Percentiles rank a stretch among this genome's conserved stretches.
Evolutionary conservation across 2,329 filamentous ascomycete species (phyloP).

Genomic region (Claviceps paspali): DNA sequence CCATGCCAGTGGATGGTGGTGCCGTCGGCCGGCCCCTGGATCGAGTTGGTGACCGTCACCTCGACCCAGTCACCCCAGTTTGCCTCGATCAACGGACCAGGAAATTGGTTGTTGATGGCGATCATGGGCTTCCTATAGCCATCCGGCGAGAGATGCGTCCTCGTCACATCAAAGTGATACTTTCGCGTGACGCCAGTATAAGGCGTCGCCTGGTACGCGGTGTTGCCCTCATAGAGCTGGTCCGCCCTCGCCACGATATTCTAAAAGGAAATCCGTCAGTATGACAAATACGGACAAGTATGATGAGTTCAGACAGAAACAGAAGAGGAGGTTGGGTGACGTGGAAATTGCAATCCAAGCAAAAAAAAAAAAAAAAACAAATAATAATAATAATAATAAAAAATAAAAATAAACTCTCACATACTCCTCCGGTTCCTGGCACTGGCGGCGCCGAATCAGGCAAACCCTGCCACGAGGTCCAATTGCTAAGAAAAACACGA

Average conservation of each 20-base stretch:
- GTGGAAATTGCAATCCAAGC: no score
- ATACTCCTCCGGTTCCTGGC: neutral
- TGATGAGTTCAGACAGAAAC: no score
- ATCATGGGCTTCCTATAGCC: constrained; percentile 9
- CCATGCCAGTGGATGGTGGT: constrained; percentile 51
- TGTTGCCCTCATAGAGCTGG: neutral
- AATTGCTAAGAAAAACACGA: neutral
- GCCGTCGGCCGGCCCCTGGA: constrained; percentile 31
- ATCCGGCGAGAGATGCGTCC: neutral
- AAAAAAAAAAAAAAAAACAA: neutral
- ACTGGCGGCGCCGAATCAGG: neutral
- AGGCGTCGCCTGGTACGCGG: neutral
- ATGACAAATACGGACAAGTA: no score
- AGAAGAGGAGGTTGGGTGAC: no score
- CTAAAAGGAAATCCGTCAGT: no score
- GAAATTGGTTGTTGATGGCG: constrained; percentile 41
- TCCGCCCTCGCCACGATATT: neutral
- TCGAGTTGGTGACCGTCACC: constrained; percentile 38
- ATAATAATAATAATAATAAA: neutral
- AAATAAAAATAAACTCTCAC: neutral
- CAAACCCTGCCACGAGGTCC: constrained; percentile 1
- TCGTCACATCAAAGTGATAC: constrained; percentile 1
- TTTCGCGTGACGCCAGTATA: constrained; percentile 2
- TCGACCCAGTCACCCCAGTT: constrained; percentile 34
- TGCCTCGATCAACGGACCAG: constrained; percentile 41